Evolutionary conservation across 768 basidiomycete genomes (phyloP).

Genomic region (Mycena galopus): DNA sequence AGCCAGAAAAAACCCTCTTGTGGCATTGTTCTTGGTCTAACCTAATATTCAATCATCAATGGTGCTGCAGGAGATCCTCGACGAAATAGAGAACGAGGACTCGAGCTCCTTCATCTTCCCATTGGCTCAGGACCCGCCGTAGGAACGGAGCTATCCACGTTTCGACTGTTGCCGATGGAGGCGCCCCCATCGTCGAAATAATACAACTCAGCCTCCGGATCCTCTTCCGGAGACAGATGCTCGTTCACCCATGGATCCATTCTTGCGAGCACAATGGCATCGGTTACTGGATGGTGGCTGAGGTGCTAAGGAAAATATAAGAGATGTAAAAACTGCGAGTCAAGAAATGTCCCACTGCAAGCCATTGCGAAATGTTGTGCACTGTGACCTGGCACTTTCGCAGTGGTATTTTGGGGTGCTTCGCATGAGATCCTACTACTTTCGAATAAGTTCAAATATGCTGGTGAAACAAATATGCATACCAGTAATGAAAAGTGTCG

Average conservation of each 20-base stretch:
- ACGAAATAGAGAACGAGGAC: neutral
- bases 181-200: neutral
- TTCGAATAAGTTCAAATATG: neutral
- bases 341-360: constrained; percentile 1
- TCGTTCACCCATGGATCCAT: constrained; percentile 33
- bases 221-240: constrained; percentile 7
- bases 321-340: neutral
- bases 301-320: constrained; percentile 16
- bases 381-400: constrained; percentile 23
- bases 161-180: neutral
- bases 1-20: neutral
- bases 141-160: neutral
- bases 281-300: constrained; percentile 27
- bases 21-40: neutral
- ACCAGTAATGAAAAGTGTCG: constrained; percentile 27
- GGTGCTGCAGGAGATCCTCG: neutral
- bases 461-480: neutral
- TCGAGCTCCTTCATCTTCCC: constrained; percentile 4
- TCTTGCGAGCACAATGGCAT: constrained; percentile 19
- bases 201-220: constrained; percentile 18
- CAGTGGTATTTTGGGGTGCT: constrained; percentile 29
- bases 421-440: constrained; percentile 15
- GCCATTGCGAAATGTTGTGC: constrained; percentile 23
- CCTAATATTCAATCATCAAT: neutral
- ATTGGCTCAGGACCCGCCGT: neutral